Conservation (phyloP, 306 rosid species). For the Lathyrus tuberosus region DNA sequence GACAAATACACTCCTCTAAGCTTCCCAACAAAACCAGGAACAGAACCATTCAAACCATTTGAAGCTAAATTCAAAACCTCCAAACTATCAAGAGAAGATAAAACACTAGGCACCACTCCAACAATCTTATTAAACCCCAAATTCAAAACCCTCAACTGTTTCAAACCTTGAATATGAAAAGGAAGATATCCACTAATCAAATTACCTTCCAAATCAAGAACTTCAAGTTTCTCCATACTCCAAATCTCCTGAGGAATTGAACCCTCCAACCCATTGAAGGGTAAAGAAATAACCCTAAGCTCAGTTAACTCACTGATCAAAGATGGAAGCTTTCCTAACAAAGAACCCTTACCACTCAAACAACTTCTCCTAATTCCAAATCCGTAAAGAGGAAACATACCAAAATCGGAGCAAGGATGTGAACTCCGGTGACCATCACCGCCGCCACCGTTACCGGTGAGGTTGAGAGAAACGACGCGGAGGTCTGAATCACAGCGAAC, state of each 20-base stretch:
- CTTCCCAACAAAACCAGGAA: conserved; percentile 69
- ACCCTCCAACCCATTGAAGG: conserved; percentile 72
- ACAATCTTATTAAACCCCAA: conserved; percentile 71
- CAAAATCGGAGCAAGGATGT: conserved; percentile 49
- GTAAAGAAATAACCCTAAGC: conserved; percentile 71
- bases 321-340: conserved; percentile 62
- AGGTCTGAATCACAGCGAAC: conserved; percentile 63
- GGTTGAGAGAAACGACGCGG: conserved; percentile 71
- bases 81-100: conserved; percentile 43
- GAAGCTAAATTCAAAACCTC: conserved; percentile 79
- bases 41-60: conserved; percentile 66
- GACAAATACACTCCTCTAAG: conserved; percentile 64
- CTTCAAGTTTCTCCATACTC: conserved; percentile 71
- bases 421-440: conserved; percentile 34
- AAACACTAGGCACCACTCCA: conserved; percentile 69
- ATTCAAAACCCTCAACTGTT: conserved; percentile 63
- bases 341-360: conserved; percentile 45
- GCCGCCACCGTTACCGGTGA: conserved; percentile 63
- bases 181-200: conserved; percentile 63
- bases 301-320: conserved; percentile 58
- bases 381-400: conserved; percentile 71
- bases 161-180: conserved; percentile 31
- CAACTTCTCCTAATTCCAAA: conserved; percentile 68
- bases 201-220: conserved; percentile 87
- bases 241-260: conserved; percentile 62